Base-by-base conservation (phyloP, 2,329 filamentous ascomycete species). In the Fusarium subglutinans region DNA sequence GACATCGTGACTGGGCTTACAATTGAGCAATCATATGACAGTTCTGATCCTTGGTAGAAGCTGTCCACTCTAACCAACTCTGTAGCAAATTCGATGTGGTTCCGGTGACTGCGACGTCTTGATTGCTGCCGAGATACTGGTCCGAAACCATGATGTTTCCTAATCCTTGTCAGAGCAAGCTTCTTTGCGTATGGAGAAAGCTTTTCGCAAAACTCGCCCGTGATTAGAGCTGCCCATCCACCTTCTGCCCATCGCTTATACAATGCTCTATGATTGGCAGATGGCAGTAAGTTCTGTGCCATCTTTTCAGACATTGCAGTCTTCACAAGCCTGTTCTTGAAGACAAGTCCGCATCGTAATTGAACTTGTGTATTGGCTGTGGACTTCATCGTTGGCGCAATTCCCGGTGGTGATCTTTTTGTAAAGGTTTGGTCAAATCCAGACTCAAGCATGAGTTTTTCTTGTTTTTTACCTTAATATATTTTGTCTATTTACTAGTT, bases 361-460 rank as follows among this genome's bases (percentile, higher is more conserved):
- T 6, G 28, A 17, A 57, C 3, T 2, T 14, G 9, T 0, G 40
- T 17, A 2, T 3, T 22, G 0, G 54, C 18, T 8, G n/a, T 22
- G 0, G 6, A 9, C 2, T 8, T 33, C 54, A 44, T 44, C 4
- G 22, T 24, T n/a, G 17, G 18, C 2, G 0, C 0, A 5, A 6
- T 44, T 18, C 43, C n/a, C 17, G 15, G 1, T 8, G 4, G 4
- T 24, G 8, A 15, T 35, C 6, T 35, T 8, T 35, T 15, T 13
- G 12, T 12, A 5, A 30, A 30, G 4, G 11, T 12, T 17, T 13
- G 2, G 8, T 14, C 4, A 10, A 12, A 26, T 0, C 4, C 1
- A 2, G 15, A 10, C 6, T 24, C 0, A 8, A 18, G 15, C 5
- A 17, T 18, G 10, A 8, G 18, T 8, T 18, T 24, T 4, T 8